A percentile compares a stretch with the other conserved stretches of the same genome.
These are phyloP conservation scores for Plantago ovata DNA, from an alignment of 257 asterid genomes.

Conservation along the genomic window DNA sequence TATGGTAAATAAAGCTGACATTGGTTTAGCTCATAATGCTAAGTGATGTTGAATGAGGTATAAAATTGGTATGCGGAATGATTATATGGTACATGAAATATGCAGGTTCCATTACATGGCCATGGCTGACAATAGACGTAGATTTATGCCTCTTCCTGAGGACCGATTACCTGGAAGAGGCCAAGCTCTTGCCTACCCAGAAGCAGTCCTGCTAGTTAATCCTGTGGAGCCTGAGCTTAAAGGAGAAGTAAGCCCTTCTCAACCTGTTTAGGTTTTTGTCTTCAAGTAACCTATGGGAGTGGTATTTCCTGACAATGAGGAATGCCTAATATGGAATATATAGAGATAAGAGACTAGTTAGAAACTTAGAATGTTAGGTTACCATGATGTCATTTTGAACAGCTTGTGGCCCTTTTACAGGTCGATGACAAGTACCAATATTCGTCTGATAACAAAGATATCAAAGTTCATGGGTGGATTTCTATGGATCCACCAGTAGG, in stretches of 20 bases:
- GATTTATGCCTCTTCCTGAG: conserved; percentile 73
- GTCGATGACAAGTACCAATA: conserved; percentile 89
- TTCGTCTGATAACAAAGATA: conserved; percentile 76
- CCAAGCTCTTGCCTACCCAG: conserved; percentile 72
- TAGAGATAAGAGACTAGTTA: conserved; percentile 4
- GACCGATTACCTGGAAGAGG: conserved; percentile 82
- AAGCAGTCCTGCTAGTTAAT: conserved; percentile 80
- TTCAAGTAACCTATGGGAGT: not conserved
- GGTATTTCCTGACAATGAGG: not conserved
- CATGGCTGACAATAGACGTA: conserved; percentile 64
- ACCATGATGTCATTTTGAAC: conserved; percentile 3
- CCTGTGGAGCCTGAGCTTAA: conserved; percentile 76
- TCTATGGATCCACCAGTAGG: conserved; percentile 65
- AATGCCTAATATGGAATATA: not conserved
- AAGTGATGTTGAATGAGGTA: not conserved
- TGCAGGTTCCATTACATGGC: conserved; percentile 81
- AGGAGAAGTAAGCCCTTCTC: conserved; percentile 59
- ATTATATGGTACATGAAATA: conserved; percentile 7
- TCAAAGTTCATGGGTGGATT: conserved; percentile 75
- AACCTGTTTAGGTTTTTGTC: not conserved
- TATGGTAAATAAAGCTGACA: not conserved
- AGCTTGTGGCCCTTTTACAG: conserved; percentile 23
- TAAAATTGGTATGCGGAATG: conserved; percentile 1
- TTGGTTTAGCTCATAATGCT: not conserved
- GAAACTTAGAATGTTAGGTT: not conserved